phyloP scores from a whole-genome alignment of 164 flowering plant genomes.

The Chimonanthus salicifolius region DNA sequence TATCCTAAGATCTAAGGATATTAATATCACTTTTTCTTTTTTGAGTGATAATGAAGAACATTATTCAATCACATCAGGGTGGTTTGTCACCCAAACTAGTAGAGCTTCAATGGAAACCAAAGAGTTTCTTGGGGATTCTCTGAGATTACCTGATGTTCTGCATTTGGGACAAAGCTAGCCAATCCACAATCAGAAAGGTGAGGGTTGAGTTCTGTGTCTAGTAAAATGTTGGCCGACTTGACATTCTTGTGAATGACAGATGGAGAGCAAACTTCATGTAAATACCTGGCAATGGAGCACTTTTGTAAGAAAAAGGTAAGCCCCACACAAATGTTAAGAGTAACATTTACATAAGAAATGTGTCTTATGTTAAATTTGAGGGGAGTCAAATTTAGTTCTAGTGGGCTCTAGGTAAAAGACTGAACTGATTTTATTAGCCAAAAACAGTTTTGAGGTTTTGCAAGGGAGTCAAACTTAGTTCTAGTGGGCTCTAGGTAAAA shows the following conservation, averaged over 20 bases:
- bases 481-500: background rate
- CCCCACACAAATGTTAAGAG: background rate
- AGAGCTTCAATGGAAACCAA: too few species aligned
- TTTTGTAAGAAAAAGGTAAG: background rate
- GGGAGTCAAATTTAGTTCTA: background rate
- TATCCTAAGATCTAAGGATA: too few species aligned
- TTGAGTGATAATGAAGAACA: too few species aligned
- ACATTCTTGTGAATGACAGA: constrained; percentile 78
- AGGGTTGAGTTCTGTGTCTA: constrained; percentile 84
- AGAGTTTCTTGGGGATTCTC: too few species aligned
- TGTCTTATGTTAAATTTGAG: too few species aligned
- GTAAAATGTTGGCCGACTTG: constrained; percentile 85
- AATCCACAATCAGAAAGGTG: constrained; percentile 90
- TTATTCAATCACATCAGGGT: too few species aligned
- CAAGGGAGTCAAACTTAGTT: background rate
- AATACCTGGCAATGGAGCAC: constrained; percentile 46
- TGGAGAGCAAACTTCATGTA: constrained; percentile 92
- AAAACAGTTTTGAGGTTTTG: background rate
- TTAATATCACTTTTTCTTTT: too few species aligned
- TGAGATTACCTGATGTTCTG: constrained; percentile 34
- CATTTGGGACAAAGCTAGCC: constrained; percentile 62
- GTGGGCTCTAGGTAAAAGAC: background rate
- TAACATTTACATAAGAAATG: too few species aligned
- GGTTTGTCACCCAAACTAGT: too few species aligned
- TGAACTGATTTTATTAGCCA: background rate